A percentile compares a stretch with the other conserved stretches of the same genome.
Evolutionary conservation across 106 monocot genomes (phyloP).

Genomic region (Acanthochlamys bracteata): DNA sequence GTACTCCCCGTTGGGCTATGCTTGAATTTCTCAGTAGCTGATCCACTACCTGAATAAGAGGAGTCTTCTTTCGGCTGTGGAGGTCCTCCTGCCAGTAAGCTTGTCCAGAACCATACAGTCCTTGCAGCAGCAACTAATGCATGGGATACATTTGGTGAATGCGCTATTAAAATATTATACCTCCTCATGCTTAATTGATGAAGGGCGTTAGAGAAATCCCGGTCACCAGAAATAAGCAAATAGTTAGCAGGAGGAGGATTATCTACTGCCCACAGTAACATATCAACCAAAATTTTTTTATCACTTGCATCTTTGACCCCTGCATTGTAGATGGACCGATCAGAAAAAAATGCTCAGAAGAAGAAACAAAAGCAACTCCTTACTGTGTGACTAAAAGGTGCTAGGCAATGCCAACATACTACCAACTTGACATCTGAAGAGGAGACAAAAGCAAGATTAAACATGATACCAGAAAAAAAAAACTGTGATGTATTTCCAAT

Average conservation of each 20-base stretch:
- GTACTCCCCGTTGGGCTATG: slow-evolving; percentile 10
- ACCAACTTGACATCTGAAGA: too few relatives aligned
- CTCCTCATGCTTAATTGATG: slow-evolving; percentile 57
- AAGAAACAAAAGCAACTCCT: not conserved
- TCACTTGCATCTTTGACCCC: slow-evolving; percentile 93
- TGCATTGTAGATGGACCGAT: slow-evolving; percentile 16
- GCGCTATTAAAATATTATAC: slow-evolving; percentile 66
- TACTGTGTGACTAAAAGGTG: not conserved
- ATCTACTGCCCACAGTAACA: slow-evolving; percentile 89
- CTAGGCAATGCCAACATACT: too few relatives aligned
- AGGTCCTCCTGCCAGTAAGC: slow-evolving; percentile 41
- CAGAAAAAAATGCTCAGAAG: not conserved
- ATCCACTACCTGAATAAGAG: slow-evolving; percentile 11
- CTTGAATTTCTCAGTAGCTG: slow-evolving; percentile 12
- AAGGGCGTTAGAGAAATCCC: slow-evolving; percentile 70
- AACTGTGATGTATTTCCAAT: too few relatives aligned
- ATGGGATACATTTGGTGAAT: slow-evolving; percentile 59
- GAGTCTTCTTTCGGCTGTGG: slow-evolving; percentile 24
- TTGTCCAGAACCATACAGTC: slow-evolving; percentile 56
- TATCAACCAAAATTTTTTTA: slow-evolving; percentile 84
- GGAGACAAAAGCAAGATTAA: too few relatives aligned
- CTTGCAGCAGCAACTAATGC: slow-evolving; percentile 48
- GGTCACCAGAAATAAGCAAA: slow-evolving; percentile 68
- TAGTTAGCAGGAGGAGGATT: slow-evolving; percentile 77
- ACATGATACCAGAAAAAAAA: too few relatives aligned